Evolutionary conservation across 2,329 filamentous ascomycete species (phyloP).

Genomic region (Colletotrichum australisinense): DNA sequence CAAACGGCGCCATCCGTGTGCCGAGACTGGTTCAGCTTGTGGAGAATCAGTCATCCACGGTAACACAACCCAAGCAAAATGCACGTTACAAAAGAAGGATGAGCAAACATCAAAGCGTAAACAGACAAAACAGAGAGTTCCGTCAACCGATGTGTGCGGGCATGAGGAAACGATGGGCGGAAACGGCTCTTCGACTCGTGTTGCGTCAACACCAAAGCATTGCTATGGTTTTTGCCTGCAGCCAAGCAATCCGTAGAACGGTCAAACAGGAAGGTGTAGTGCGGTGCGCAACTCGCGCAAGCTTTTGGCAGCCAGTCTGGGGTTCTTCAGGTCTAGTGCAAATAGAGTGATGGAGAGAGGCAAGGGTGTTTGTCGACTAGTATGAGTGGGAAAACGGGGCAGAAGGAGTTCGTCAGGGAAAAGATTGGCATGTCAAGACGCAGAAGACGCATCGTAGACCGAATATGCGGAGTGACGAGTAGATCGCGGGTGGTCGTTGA

Average conservation of each 20-base stretch:
- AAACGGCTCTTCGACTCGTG: neutral
- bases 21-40: constrained; percentile 7
- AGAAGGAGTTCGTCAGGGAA: neutral
- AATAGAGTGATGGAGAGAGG: neutral
- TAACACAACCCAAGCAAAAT: constrained; percentile 16
- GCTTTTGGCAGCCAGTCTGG: neutral
- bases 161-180: neutral
- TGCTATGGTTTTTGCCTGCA: neutral
- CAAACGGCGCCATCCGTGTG: neutral
- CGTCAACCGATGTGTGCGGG: neutral
- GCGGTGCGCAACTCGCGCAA: neutral
- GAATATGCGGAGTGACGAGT: constrained; percentile 28
- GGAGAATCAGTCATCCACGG: constrained; percentile 6
- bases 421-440: constrained; percentile 20
- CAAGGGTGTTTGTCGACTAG: neutral
- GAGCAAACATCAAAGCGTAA: constrained; percentile 19
- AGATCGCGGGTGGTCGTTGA: constrained; percentile 31
- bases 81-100: constrained; percentile 13
- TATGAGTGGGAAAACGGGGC: constrained; percentile 6
- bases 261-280: constrained; percentile 10
- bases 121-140: neutral
- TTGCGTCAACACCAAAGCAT: neutral
- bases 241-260: neutral
- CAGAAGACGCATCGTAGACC: neutral
- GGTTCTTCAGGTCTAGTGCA: neutral